Percentiles rank a stretch among this genome's conserved stretches.
Evolutionary conservation across 371 early-diverging fungal species (phyloP).

Genomic region (Actinomortierella wolfii): DNA sequence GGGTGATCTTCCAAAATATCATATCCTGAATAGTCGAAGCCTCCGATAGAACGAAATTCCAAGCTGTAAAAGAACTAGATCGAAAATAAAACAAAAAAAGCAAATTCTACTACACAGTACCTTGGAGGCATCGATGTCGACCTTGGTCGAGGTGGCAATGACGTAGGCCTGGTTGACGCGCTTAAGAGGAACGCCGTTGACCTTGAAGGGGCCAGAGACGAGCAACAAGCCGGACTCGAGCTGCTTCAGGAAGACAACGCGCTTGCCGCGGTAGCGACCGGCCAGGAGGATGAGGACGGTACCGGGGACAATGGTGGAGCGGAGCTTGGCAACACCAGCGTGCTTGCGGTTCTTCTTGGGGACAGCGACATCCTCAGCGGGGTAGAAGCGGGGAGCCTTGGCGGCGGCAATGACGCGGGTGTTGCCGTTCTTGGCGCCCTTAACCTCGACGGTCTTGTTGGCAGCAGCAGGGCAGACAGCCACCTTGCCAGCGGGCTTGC

Average conservation of each 20-base stretch:
- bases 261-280: constrained; percentile 97
- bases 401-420: constrained; percentile 74
- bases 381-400: constrained; percentile 84
- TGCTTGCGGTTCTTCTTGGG: constrained; percentile 88
- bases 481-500: constrained; percentile 63
- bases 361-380: constrained; percentile 82
- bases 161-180: constrained; percentile 99
- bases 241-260: constrained; percentile 98
- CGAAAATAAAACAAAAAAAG: constrained; percentile 3
- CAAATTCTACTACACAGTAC: constrained; percentile 50
- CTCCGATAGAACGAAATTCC: background rate
- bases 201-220: constrained; percentile 96
- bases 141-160: constrained; percentile 97
- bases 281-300: constrained; percentile 97
- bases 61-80: background rate
- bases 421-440: constrained; percentile 86
- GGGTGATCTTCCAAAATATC: no score
- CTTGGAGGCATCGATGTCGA: constrained; percentile 82
- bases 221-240: constrained; percentile 93
- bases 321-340: constrained; percentile 74
- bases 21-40: background rate
- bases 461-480: constrained; percentile 57
- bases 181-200: constrained; percentile 98
- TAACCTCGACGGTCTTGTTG: constrained; percentile 75
- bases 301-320: constrained; percentile 93